Evolutionary conservation across 2,329 filamentous ascomycete genomes (phyloP).

Genomic region (Ambrosiella beaveri): DNA sequence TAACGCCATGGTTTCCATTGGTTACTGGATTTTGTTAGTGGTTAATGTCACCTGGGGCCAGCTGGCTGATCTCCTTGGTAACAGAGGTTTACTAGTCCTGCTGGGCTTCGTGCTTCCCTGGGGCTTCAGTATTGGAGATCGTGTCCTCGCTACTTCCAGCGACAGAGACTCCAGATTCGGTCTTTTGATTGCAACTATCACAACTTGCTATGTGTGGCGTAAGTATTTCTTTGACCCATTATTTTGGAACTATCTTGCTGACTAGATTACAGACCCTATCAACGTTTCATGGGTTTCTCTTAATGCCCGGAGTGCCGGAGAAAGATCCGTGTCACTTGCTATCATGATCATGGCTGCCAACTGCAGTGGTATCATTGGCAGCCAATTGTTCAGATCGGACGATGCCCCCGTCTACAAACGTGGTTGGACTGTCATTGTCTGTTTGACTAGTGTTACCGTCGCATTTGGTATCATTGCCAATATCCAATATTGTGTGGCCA

Average conservation of each 20-base stretch:
- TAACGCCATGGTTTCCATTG: conserved; percentile 22
- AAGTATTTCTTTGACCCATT: conserved; percentile 13
- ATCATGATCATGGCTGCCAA: conserved; percentile 21
- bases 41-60: conserved; percentile 20
- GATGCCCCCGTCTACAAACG: conserved; percentile 19
- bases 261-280: conserved; percentile 14
- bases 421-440: conserved; percentile 18
- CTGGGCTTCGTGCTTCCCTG: conserved; percentile 18
- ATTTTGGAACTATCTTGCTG: not conserved
- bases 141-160: conserved; percentile 16
- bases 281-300: conserved; percentile 20
- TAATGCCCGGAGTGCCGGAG: conserved; percentile 18
- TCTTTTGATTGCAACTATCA: conserved; percentile 17
- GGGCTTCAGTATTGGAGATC: conserved; percentile 18
- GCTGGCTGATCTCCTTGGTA: conserved; percentile 15
- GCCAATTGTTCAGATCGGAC: conserved; percentile 19
- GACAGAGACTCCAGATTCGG: conserved; percentile 18
- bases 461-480: conserved; percentile 15
- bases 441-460: conserved; percentile 16
- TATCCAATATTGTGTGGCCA: conserved; percentile 15
- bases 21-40: conserved; percentile 20
- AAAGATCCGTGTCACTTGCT: conserved; percentile 20
- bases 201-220: conserved; percentile 19
- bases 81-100: conserved; percentile 18
- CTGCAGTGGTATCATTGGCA: conserved; percentile 18